A percentile compares a stretch with the other conserved stretches of the same genome.
Evolutionary conservation across 352 stramenopile genomes (phyloP).

Genomic region (Globisporangium emineosum): DNA sequence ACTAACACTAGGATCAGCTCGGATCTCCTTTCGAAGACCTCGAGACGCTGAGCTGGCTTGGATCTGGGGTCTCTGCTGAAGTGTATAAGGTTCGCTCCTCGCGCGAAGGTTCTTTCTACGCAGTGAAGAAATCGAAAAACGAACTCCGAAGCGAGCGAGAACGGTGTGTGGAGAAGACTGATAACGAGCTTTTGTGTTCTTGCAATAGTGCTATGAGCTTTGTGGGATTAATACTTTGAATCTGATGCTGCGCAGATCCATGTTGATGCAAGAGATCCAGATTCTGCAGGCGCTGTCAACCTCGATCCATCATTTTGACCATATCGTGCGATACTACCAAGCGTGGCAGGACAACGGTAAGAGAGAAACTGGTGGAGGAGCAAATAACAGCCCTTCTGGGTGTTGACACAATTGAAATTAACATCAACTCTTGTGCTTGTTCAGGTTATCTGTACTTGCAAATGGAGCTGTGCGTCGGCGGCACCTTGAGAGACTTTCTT

Average conservation of each 20-base stretch:
- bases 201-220: not conserved
- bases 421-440: not conserved
- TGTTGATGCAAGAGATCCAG: constrained; percentile 62
- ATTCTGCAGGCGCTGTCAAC: constrained; percentile 42
- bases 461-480: constrained; percentile 90
- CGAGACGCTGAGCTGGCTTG: constrained; percentile 57
- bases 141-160: constrained; percentile 74
- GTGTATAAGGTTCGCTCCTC: constrained; percentile 58
- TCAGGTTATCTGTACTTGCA: constrained; percentile 91
- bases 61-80: constrained; percentile 64
- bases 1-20: constrained; percentile 2
- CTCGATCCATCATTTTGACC: constrained; percentile 46
- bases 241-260: constrained; percentile 28
- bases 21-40: constrained; percentile 44
- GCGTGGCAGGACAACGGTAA: constrained; percentile 91
- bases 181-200: not conserved
- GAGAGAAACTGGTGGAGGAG: too few species aligned
- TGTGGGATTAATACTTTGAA: not conserved
- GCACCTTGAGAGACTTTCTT: constrained; percentile 82
- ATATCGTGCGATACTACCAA: constrained; percentile 94
- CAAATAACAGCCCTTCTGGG: too few species aligned
- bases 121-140: constrained; percentile 82
- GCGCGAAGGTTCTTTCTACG: constrained; percentile 38
- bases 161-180: constrained; percentile 30
- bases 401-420: not conserved